These are phyloP conservation scores for Nicotiana sylvestris DNA, from an alignment of 257 asterid species.

Conservation along the genomic window DNA sequence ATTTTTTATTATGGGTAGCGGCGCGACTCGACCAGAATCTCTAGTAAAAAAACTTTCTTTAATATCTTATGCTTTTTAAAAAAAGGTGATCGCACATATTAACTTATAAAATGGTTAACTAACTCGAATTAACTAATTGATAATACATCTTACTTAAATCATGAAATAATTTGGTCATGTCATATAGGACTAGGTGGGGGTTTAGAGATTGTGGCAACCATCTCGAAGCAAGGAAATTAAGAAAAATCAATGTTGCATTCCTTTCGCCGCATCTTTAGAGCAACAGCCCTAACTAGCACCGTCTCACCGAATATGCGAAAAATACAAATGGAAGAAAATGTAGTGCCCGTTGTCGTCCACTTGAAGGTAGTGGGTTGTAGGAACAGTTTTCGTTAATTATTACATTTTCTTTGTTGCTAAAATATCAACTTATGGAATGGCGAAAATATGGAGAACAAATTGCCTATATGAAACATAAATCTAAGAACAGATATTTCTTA, in stretches of 20 bases:
- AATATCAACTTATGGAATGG: not conserved
- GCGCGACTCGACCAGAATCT: too few relatives aligned
- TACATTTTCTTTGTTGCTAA: not conserved
- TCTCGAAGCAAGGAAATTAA: not conserved
- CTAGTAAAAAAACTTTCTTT: too few relatives aligned
- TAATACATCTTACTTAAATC: not conserved
- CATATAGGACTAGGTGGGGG: not conserved
- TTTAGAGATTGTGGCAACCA: not conserved
- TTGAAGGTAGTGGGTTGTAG: not conserved
- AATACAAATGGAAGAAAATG: not conserved
- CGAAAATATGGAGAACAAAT: not conserved
- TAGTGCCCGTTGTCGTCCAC: not conserved
- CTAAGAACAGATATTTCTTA: too few relatives aligned
- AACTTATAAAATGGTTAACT: too few relatives aligned
- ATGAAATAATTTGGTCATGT: not conserved
- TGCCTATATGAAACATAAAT: too few relatives aligned
- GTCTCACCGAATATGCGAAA: not conserved
- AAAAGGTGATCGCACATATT: too few relatives aligned
- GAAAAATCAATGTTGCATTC: not conserved
- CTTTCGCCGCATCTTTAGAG: slow-evolving; percentile 4
- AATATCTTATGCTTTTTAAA: too few relatives aligned
- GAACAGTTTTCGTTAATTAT: not conserved
- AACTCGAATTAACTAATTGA: too few relatives aligned
- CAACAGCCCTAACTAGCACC: not conserved
- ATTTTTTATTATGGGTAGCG: too few relatives aligned